phyloP scores from a whole-genome alignment of 352 stramenopile species.

The Pythium myriotylum region DNA sequence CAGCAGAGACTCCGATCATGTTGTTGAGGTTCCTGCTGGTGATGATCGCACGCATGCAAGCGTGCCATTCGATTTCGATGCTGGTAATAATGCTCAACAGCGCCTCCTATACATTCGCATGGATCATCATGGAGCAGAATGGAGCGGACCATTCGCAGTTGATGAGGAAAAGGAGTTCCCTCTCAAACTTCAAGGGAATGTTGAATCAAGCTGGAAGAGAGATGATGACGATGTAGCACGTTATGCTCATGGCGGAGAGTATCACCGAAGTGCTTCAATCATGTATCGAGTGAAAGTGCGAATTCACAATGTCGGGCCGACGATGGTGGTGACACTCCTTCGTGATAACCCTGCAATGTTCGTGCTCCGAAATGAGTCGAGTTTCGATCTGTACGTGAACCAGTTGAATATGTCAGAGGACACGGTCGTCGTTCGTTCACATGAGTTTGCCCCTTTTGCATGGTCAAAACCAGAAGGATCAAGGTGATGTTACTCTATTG shows the following conservation, averaged over 20 bases:
- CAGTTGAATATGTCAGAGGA: constrained; percentile 73
- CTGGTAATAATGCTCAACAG: constrained; percentile 46
- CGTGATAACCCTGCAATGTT: constrained; percentile 85
- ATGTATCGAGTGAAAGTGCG: constrained; percentile 78
- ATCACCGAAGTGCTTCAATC: constrained; percentile 41
- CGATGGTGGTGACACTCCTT: constrained; percentile 79
- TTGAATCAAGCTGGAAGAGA: constrained; percentile 53
- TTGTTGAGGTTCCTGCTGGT: constrained; percentile 55
- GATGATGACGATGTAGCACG: constrained; percentile 29
- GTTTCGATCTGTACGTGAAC: constrained; percentile 68
- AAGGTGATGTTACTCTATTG: constrained; percentile 39
- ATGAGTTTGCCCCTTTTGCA: constrained; percentile 78
- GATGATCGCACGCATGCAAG: constrained; percentile 19
- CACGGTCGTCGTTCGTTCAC: constrained; percentile 59
- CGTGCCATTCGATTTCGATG: constrained; percentile 76
- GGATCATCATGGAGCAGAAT: constrained; percentile 72
- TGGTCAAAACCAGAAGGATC: constrained; percentile 78
- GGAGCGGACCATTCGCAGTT: constrained; percentile 80
- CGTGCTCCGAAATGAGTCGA: constrained; percentile 84
- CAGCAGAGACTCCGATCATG: constrained; percentile 57
- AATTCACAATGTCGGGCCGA: constrained; percentile 76
- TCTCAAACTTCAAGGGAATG: constrained; percentile 67
- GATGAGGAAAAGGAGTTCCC: constrained; percentile 88
- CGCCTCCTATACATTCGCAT: constrained; percentile 76
- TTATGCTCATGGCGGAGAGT: constrained; percentile 42